These are phyloP conservation scores for Penicillium frequentans DNA, from an alignment of 2,329 filamentous ascomycete species.

Conservation along the genomic window DNA sequence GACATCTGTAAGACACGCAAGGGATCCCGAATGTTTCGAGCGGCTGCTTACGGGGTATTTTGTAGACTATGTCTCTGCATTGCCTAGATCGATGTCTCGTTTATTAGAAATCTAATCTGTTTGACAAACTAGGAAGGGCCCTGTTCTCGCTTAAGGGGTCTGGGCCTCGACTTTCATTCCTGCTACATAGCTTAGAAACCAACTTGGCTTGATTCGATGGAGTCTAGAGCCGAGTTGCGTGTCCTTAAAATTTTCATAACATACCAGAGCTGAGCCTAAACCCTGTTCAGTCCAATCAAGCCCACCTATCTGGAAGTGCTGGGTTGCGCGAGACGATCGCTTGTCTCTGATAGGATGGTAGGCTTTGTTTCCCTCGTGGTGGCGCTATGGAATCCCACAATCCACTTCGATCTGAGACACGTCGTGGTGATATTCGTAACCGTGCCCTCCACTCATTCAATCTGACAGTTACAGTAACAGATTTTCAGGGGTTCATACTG, in stretches of 20 bases:
- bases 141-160: not conserved
- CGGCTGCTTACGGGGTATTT: not conserved
- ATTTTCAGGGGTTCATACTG: not conserved
- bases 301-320: not conserved
- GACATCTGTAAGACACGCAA: conserved; percentile 4
- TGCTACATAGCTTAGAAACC: not conserved
- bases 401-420: conserved; percentile 9
- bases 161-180: not conserved
- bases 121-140: not conserved
- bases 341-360: conserved; percentile 9
- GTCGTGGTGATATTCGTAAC: conserved; percentile 6
- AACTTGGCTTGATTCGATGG: conserved; percentile 2
- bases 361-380: conserved; percentile 6
- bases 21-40: conserved; percentile 1
- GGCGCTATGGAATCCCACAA: conserved; percentile 1
- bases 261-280: conserved; percentile 7
- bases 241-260: not conserved
- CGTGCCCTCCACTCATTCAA: not conserved
- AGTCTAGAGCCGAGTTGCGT: conserved; percentile 3
- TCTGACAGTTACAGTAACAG: not conserved
- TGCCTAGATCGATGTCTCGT: not conserved
- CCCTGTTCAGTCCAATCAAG: conserved; percentile 6
- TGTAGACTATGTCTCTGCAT: not conserved
- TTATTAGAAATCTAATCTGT: not conserved
- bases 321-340: not conserved